Conservation (phyloP, 441 rosid genomes). For the Rhodomyrtus psidioides region DNA sequence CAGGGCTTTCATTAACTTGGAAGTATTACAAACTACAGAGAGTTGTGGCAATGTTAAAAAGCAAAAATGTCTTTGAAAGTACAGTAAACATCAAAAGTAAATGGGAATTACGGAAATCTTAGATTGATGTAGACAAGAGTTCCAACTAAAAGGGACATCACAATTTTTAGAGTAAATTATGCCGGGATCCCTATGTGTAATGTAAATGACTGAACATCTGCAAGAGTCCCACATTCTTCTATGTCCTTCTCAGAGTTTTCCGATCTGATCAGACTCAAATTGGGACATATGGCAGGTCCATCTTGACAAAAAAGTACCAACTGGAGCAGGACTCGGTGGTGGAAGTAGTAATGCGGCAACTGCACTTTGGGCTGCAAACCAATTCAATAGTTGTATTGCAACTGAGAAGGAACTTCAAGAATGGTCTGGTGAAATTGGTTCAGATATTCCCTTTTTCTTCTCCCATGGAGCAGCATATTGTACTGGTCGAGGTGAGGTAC, state of each 20-base stretch:
- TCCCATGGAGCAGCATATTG: slow-evolving; percentile 95
- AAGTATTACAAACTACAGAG: neutral
- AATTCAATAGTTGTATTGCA: slow-evolving; percentile 63
- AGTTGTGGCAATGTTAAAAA: neutral
- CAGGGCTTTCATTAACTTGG: neutral
- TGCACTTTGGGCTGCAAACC: slow-evolving; percentile 98
- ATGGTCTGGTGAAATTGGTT: slow-evolving; percentile 96
- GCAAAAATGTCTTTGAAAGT: neutral
- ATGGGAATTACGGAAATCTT: neutral
- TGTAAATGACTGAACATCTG: neutral
- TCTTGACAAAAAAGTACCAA: slow-evolving; percentile 82
- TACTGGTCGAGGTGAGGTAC: slow-evolving; percentile 97
- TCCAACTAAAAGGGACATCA: neutral
- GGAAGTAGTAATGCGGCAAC: slow-evolving; percentile 99
- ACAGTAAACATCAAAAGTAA: neutral
- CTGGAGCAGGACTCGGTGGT: slow-evolving; percentile 97
- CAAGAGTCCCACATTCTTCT: neutral
- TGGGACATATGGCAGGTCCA: slow-evolving; percentile 44
- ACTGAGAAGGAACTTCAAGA: slow-evolving; percentile 87
- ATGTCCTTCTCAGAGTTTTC: neutral
- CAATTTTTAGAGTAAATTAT: neutral
- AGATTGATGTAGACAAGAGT: neutral
- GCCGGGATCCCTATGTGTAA: neutral
- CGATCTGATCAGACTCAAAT: neutral
- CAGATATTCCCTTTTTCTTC: slow-evolving; percentile 94